Evolutionary conservation across 2,329 filamentous ascomycete species (phyloP), one percentile per base, ranked within the genome.

Genomic region (Pseudogymnoascus sp.): DNA sequence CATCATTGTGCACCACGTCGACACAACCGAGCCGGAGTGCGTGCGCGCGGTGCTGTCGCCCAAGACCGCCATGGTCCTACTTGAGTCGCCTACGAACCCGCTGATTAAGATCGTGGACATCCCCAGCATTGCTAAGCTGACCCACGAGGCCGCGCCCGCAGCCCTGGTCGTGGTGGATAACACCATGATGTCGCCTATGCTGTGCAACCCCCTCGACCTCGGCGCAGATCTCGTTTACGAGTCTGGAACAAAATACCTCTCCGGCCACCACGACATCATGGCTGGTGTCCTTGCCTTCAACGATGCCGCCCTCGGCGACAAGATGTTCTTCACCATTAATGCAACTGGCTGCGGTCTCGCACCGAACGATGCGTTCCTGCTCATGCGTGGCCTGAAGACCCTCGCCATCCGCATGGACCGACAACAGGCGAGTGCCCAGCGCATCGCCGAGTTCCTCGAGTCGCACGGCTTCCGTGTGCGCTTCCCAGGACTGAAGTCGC

Each of bases 241-340:
- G 77, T 96, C 90, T 25, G 94, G 94, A 61, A 99, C 94, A 22
- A 99, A 99, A 75, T 99, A 99, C 71, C 82, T 99, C 5, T 97
- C 92, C 1, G 94, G 94, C 33, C 94, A 99, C 74, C 94, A 99
- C 79, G 95, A 99, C 72, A 88, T 99, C 71, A 99, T 99, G 94
- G 94, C 94, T 8, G 94, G 95, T 65, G 91, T 99, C 30, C 89
- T 99, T 66, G 94, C 92, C 20, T 85, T 92, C 74, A 97, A 97
- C 73, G 88, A 96, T 71, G 74, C 84, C 4, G 78, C 84, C 2
- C 78, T 99, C 28, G 92, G 88, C 53, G 91, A 99, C 69, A 90
- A 89, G 71, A 85, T 99, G 67, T 99, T 89, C 78, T 97, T 97
- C 76, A 93, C 91, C 62, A 97, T 99, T 80, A 99, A 99, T 73